These are phyloP conservation scores for Solanum habrochaites DNA, from an alignment of 257 asterid species.

Conservation along the genomic window DNA sequence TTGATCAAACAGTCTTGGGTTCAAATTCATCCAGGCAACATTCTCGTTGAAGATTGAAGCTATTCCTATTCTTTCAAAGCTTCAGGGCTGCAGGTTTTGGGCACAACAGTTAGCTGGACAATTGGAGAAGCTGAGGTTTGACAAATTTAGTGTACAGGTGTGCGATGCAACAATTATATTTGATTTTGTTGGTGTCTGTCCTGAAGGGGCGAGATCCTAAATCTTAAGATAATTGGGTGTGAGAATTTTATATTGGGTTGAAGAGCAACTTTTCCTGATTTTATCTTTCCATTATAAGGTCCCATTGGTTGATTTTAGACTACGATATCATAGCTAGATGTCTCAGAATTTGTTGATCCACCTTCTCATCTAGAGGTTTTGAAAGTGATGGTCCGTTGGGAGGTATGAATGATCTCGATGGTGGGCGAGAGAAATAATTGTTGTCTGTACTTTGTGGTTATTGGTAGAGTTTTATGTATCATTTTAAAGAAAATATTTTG, in stretches of 20 bases:
- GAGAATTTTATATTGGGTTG: neutral
- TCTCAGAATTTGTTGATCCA: neutral
- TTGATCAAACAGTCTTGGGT: neutral
- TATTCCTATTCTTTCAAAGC: neutral
- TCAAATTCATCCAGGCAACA: neutral
- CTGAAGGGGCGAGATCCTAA: neutral
- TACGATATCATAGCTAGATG: neutral
- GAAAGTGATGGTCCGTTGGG: neutral
- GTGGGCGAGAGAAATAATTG: neutral
- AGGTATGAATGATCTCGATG: neutral
- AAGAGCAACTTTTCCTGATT: neutral
- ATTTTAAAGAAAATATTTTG: neutral
- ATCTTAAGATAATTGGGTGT: neutral
- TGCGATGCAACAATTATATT: neutral
- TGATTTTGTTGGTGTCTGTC: neutral
- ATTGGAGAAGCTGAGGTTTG: constrained; percentile 1
- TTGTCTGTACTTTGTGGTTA: neutral
- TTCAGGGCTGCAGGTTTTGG: neutral
- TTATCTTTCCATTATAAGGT: neutral
- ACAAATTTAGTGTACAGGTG: constrained; percentile 18
- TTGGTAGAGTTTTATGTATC: neutral
- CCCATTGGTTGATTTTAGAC: neutral
- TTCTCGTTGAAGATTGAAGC: constrained; percentile 5
- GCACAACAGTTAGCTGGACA: neutral
- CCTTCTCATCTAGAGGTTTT: neutral